Base-by-base conservation (phyloP, 768 basidiomycete species). In the Termitomyces sp. region DNA sequence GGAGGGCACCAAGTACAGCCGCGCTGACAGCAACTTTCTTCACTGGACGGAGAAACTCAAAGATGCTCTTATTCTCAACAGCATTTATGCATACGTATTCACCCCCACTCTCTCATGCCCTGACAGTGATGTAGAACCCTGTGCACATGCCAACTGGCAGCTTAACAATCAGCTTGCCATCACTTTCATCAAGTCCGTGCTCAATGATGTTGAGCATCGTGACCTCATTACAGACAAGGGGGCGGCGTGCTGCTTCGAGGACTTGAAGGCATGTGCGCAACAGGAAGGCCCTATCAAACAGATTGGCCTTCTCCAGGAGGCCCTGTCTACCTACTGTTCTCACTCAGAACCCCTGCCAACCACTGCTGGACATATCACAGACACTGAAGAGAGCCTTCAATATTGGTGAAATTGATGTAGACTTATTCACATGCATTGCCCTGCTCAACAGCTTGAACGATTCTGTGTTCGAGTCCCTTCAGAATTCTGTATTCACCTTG, bases 371-470 rank as follows among this genome's bases (percentile, higher is more conserved):
- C 4, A n/a, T 1, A 56, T 56, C 19, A 27, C 14, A 3, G 55
- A 56, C 32, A 44, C 25, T 35, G 47, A 37, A 45, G 7, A 31
- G 40, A 1, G 49, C 41, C 0, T 57, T 51, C 21, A n/a, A 57
- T 17, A 57, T 57, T 16, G 49, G 56, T 0, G 14, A n/a, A 2
- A 57, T 57, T 14, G 19, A 38, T 6, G 3, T 8, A 0, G 27
- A 57, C 8, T 4, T 51, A 0, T 51, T 57, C 25, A 57, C 40
- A 5, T 43, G 31, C 21, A 51, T 57, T 12, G 29, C 56, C 1
- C 31, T 57, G 11, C 43, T 57, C n/a, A 38, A 47, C 44, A 44
- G 41, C 17, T 37, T 57, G n/a, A 57, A 57, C 6, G 8, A 51
- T 17, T 42, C 23, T 5, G 5, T 14, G 1, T 57, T 57, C 14